Base-by-base conservation (phyloP, 495 filamentous ascomycete genomes). In the Neurospora sublineolata region DNA sequence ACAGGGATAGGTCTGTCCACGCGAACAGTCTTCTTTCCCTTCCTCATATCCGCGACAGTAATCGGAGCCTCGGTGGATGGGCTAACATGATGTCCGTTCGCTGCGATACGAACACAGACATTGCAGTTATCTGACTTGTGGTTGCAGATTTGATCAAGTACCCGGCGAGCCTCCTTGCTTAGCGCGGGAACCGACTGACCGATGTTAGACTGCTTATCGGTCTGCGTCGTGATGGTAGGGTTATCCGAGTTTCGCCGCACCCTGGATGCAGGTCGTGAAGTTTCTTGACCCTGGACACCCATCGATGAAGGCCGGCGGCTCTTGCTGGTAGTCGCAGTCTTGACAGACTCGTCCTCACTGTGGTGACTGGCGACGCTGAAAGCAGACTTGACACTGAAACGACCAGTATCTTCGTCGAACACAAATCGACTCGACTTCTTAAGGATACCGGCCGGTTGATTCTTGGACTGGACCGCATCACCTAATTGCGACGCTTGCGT, bases 51-150 rank as follows among this genome's bases (percentile, higher is more conserved):
- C 11, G 77, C 75, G 4, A 73, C 27, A 1, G 79, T 79, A 71
- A 80, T 73, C 38, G 73, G 73, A 37, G 73, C 67, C 37, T 64
- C 71, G 44, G 58, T 74, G 9, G 72, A 37, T 20, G 27, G 2
- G 68, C 7, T 36, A 69, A 73, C 20, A 68, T 38, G 14, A 38
- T 73, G 67, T 10, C 83, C 77, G 68, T 85, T 81, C 30, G 85
- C 79, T 30, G 82, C 78, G 69, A 88, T 83, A 41, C 88, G 89
- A 70, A 87, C 84, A 80, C 92, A 96, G 37, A 93, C 86, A 27
- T 87, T 89, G 83, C 92, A 94, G 79, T 92, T 92, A 67, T 85
- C 83, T 68, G 86, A 86, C 72, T 90, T 85, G 78, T 94, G 92
- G 69, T 86, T 83, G 69, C 86, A 87, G 68, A 89, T 82, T 44